Conservation (phyloP, 768 basidiomycete genomes). For the Suillus luteus region DNA sequence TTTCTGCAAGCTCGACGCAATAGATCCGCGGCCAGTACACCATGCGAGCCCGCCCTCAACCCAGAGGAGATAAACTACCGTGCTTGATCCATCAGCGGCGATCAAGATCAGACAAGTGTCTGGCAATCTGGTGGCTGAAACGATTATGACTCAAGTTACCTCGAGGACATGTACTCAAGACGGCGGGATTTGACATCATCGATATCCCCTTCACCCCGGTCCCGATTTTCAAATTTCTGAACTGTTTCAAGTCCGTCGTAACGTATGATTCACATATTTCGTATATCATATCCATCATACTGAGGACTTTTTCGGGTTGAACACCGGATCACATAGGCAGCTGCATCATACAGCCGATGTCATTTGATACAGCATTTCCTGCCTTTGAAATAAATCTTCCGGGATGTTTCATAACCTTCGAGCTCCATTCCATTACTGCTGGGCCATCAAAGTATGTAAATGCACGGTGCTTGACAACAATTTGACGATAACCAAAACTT, state of each 20-base stretch:
- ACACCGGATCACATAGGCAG: background rate
- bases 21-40: background rate
- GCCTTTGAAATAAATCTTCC: background rate
- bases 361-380: background rate
- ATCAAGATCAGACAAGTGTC: conserved; percentile 27
- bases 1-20: background rate
- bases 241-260: conserved; percentile 19
- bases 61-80: background rate
- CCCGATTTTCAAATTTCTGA: conserved; percentile 40
- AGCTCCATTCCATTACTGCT: background rate
- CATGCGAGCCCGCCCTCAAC: background rate
- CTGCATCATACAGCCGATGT: background rate
- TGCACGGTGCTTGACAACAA: background rate
- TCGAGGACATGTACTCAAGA: background rate
- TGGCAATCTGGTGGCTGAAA: conserved; percentile 24
- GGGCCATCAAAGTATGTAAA: background rate
- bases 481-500: background rate
- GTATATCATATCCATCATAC: background rate
- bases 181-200: conserved; percentile 5
- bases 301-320: background rate
- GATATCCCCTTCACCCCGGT: conserved; percentile 22
- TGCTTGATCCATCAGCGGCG: background rate
- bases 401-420: background rate
- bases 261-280: conserved; percentile 33
- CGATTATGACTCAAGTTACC: background rate